Evolutionary conservation across 1,139 yeast genomes (phyloP).

Genomic region (Nakaseomyces nivariensis): DNA sequence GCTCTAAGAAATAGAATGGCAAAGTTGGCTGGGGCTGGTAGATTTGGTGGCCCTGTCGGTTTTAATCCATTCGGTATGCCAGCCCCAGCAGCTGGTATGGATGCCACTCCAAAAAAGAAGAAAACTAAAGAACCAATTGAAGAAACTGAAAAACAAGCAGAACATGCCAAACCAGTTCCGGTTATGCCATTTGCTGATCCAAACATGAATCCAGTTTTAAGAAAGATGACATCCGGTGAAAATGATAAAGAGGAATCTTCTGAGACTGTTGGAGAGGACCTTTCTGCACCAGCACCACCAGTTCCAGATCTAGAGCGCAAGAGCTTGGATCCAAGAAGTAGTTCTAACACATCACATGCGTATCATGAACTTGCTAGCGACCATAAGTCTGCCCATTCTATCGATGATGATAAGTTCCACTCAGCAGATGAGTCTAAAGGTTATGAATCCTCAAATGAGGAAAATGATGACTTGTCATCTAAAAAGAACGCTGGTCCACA

Average conservation of each 20-base stretch:
- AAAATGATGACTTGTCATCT: slow-evolving; percentile 29
- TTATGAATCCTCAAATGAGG: slow-evolving; percentile 39
- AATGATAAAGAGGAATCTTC: slow-evolving; percentile 5
- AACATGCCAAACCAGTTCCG: slow-evolving; percentile 37
- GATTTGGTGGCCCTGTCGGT: slow-evolving; percentile 75
- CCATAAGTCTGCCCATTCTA: slow-evolving; percentile 3
- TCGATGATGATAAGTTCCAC: slow-evolving; percentile 7
- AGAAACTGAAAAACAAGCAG: slow-evolving; percentile 17
- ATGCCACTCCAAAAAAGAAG: slow-evolving; percentile 23
- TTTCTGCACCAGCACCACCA: not conserved
- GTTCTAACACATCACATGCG: not conserved
- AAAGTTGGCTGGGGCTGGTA: slow-evolving; percentile 82
- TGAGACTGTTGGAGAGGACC: not conserved
- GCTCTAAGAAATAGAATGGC: slow-evolving; percentile 93
- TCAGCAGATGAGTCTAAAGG: slow-evolving; percentile 32
- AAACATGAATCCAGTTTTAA: slow-evolving; percentile 17
- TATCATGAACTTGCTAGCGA: not conserved
- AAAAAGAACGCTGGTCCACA: not conserved
- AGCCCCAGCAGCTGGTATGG: slow-evolving; percentile 18
- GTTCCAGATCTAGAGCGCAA: not conserved
- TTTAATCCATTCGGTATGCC: slow-evolving; percentile 45
- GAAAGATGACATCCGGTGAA: slow-evolving; percentile 9
- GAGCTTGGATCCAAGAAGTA: not conserved
- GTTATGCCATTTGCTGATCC: slow-evolving; percentile 41
- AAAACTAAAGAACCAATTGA: slow-evolving; percentile 6